Base-by-base conservation (phyloP, 352 stramenopile genomes). In the Salisapilia sapeloensis region DNA sequence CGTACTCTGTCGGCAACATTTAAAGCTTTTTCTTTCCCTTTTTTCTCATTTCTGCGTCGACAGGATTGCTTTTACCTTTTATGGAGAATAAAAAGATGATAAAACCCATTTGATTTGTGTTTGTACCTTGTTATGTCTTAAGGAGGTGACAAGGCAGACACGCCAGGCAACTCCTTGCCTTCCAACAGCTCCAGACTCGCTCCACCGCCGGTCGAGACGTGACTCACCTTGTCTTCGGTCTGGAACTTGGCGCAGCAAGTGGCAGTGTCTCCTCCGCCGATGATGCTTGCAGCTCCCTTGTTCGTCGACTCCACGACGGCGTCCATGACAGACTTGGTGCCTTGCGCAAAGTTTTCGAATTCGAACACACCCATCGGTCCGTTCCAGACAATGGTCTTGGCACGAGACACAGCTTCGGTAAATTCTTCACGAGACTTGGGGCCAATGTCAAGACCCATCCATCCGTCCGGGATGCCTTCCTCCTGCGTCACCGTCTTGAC, bases 301-400 rank as follows among this genome's bases (percentile, higher is more conserved):
- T 83, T 77, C 31, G 94, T 98, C 32, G 90, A 69, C 40, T 96
- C 83, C 21, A 95, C 94, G 23, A 99, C 74, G 33, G 93, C 89
- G 53, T 97, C 79, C 62, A 97, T 95, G 42, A 98, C 76, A 29
- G 51, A 63, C 48, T 97, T 96, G 12, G 94, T 98, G 60, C 94
- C 93, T 30, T 77, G 46, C 40, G 75, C 65, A 47, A 99, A 99
- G 13, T 79, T 79, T 38, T 98, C 85, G 42, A 99, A 97, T 69
- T 99, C 96, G 59, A 99, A 99, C 29, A 99, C 95, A 39, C 96
- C 96, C 90, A 99, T 98, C 17, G 96, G 96, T 35, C 96, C 96
- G 71, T 99, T 99, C 95, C 96, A 99, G 37, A 99, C 92, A 36
- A 99, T 53, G 20, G 94, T 99, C 58, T 96, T 96, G 45, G 82